A percentile compares a stretch with the other conserved stretches of the same genome.
These are phyloP conservation scores for Linnemannia exigua DNA, from an alignment of 192 early-diverging fungal genomes.

Conservation along the genomic window DNA sequence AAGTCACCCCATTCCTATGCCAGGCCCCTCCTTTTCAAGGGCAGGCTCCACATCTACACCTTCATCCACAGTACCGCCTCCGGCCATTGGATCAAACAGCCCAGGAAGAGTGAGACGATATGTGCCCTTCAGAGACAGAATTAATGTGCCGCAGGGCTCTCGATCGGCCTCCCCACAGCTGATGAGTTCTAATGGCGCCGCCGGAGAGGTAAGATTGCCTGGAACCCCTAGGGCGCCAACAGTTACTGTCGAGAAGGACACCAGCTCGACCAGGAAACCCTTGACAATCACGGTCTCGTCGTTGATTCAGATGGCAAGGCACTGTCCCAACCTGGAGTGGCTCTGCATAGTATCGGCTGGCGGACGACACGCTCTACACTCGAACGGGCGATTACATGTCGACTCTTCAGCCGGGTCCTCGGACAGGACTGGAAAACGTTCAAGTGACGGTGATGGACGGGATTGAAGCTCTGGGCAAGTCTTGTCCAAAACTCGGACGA, in stretches of 20 bases:
- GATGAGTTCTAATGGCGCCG: no score
- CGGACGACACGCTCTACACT: slow-evolving; percentile 53
- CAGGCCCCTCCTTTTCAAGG: not conserved
- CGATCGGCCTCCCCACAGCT: no score
- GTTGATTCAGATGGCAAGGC: slow-evolving; percentile 59
- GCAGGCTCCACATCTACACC: not conserved
- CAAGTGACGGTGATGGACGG: slow-evolving; percentile 48
- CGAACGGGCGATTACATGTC: slow-evolving; percentile 67
- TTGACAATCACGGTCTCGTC: slow-evolving; percentile 63
- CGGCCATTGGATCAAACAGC: no score
- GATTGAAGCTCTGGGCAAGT: slow-evolving; percentile 54
- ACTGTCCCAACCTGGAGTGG: slow-evolving; percentile 51
- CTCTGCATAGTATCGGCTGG: slow-evolving; percentile 59
- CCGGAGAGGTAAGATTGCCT: no score
- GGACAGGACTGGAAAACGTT: slow-evolving; percentile 54
- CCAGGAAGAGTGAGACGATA: no score
- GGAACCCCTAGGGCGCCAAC: not conserved
- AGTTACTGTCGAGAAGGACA: not conserved
- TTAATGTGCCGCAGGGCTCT: no score
- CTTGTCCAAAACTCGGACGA: slow-evolving; percentile 48
- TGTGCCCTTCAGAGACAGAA: no score
- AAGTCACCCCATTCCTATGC: not conserved
- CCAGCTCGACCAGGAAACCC: not conserved
- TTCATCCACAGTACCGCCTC: no score
- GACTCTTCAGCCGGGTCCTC: slow-evolving; percentile 54